These are phyloP conservation scores for Micractinium sp. DNA, from an alignment of 139 green algal species.

Conservation along the genomic window DNA sequence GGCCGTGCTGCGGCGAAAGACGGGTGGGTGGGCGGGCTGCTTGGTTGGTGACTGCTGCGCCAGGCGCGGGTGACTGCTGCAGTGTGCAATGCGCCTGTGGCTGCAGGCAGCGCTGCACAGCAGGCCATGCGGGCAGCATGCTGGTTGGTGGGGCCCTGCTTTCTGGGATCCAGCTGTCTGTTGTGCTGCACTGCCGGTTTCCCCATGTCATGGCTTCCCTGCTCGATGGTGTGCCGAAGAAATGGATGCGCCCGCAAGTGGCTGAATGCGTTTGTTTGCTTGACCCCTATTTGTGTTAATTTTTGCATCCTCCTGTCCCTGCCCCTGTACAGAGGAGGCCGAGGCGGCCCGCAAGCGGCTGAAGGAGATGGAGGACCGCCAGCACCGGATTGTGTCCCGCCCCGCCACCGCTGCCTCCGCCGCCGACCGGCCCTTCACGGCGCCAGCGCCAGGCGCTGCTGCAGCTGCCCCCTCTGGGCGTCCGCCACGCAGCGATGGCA, in stretches of 20 bases:
- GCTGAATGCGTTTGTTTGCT: too few relatives aligned
- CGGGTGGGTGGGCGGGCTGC: conserved; percentile 24
- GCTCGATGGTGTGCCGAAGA: too few relatives aligned
- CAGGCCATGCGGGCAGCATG: too few relatives aligned
- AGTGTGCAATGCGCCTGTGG: neutral
- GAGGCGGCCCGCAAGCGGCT: conserved; percentile 78
- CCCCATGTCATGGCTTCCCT: neutral
- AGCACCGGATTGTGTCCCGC: neutral
- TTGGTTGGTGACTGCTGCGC: neutral
- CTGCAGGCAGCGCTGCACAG: neutral
- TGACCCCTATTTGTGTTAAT: neutral
- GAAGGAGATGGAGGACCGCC: conserved; percentile 48
- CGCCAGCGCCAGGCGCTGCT: neutral
- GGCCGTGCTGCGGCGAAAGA: conserved; percentile 92
- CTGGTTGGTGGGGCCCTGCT: too few relatives aligned
- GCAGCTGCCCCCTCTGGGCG: too few relatives aligned
- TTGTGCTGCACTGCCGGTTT: too few relatives aligned
- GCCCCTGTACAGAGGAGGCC: conserved; percentile 69
- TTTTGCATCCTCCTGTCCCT: neutral
- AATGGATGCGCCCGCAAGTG: too few relatives aligned
- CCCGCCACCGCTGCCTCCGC: neutral
- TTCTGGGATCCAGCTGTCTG: too few relatives aligned
- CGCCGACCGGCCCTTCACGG: conserved; percentile 21
- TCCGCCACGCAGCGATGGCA: neutral
- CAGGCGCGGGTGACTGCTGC: too few relatives aligned